These are phyloP conservation scores for Panicum miliaceum DNA, from an alignment of 176 grass and related monocot genomes.

Conservation along the genomic window DNA sequence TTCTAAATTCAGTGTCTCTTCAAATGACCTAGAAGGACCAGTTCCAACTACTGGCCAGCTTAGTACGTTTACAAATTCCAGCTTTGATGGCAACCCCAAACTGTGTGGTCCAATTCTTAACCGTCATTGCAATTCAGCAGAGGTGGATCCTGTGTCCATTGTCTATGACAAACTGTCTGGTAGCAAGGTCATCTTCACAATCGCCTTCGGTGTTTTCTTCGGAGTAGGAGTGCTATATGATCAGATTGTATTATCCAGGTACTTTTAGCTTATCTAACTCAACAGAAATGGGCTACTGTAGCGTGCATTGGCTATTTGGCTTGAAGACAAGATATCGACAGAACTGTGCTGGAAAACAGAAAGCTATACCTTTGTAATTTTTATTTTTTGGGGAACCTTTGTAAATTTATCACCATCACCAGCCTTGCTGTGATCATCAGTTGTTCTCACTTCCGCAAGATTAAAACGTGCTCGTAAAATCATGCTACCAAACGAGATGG, in stretches of 20 bases:
- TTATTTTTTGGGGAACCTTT: too few relatives aligned
- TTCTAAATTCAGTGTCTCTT: conserved; percentile 12
- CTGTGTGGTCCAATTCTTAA: conserved; percentile 20
- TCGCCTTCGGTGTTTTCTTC: conserved; percentile 30
- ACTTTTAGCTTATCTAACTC: background rate
- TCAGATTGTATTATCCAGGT: background rate
- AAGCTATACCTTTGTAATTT: too few relatives aligned
- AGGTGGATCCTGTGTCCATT: background rate
- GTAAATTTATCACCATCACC: too few relatives aligned
- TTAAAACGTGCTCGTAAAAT: too few relatives aligned
- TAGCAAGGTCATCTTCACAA: background rate
- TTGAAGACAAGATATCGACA: too few relatives aligned
- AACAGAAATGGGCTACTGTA: too few relatives aligned
- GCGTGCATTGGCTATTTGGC: too few relatives aligned
- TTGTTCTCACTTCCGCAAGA: too few relatives aligned
- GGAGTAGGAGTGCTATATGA: conserved; percentile 15
- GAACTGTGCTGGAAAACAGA: background rate
- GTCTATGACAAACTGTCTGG: background rate
- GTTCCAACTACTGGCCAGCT: conserved; percentile 26
- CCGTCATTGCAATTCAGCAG: background rate
- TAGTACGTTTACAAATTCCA: conserved; percentile 22
- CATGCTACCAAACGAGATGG: too few relatives aligned
- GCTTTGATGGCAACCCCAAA: conserved; percentile 45
- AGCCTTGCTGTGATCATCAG: too few relatives aligned
- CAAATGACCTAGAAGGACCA: conserved; percentile 35